Evolutionary conservation across 2,329 filamentous ascomycete genomes (phyloP).

Genomic region (Teratosphaeria pseudoeucalypti): DNA sequence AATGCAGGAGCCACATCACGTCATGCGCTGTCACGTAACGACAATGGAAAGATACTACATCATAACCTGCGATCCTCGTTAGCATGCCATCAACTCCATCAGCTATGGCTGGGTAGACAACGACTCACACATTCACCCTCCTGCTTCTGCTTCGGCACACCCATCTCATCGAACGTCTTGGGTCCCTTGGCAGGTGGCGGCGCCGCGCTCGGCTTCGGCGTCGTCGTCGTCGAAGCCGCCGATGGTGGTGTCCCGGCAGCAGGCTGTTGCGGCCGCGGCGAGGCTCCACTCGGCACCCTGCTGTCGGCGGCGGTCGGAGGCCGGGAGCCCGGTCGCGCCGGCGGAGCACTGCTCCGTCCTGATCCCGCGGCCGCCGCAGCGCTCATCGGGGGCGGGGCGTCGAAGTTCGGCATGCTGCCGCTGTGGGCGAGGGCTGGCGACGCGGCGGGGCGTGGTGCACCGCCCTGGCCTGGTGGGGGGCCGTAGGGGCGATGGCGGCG

Average conservation of each 20-base stretch:
- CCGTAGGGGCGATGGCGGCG: constrained; percentile 35
- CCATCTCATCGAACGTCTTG: constrained; percentile 97
- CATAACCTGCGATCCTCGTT: neutral
- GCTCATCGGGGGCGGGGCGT: neutral
- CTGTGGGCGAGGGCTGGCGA: constrained; percentile 2
- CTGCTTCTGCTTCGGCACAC: constrained; percentile 71
- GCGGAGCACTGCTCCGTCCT: constrained; percentile 1
- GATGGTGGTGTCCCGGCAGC: neutral
- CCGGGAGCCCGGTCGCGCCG: constrained; percentile 9
- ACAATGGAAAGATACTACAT: neutral
- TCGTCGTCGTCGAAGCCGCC: neutral
- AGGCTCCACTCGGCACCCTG: neutral
- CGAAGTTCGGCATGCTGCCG: constrained; percentile 13
- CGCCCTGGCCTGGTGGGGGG: constrained; percentile 8
- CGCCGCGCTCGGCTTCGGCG: constrained; percentile 5
- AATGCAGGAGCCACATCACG: neutral
- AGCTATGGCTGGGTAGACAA: neutral
- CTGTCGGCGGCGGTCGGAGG: constrained; percentile 4
- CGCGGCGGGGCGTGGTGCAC: neutral
- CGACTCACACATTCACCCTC: constrained; percentile 73
- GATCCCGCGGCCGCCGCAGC: neutral
- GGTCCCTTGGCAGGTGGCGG: constrained; percentile 59
- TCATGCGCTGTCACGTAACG: neutral
- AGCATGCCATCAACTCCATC: neutral
- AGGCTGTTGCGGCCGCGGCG: constrained; percentile 6